Conservation (phyloP, 306 rosid genomes). For the Dalbergia cultrata region DNA sequence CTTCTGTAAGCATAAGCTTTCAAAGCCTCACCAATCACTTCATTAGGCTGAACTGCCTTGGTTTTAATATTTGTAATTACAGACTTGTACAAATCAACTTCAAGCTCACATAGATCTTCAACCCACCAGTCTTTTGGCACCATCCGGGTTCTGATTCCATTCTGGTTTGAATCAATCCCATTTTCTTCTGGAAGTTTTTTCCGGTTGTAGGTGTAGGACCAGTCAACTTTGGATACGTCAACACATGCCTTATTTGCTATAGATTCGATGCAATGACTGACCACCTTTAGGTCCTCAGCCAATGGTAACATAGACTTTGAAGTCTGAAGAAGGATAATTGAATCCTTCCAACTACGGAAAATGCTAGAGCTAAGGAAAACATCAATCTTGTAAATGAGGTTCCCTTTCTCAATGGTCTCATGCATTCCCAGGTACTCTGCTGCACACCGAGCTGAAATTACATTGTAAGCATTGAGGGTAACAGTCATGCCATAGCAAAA, state of each 20-base stretch:
- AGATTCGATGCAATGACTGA: slow-evolving; percentile 75
- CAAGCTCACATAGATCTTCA: slow-evolving; percentile 95
- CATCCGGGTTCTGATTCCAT: slow-evolving; percentile 65
- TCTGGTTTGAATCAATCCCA: slow-evolving; percentile 65
- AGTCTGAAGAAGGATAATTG: slow-evolving; percentile 92
- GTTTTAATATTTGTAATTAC: slow-evolving; percentile 68
- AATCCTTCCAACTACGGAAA: slow-evolving; percentile 98
- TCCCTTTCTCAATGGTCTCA: slow-evolving; percentile 87
- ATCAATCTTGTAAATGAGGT: slow-evolving; percentile 93
- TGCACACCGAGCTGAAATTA: slow-evolving; percentile 79
- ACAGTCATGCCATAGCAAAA: slow-evolving; percentile 97
- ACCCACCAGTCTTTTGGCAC: slow-evolving; percentile 99
- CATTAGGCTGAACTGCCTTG: slow-evolving; percentile 62
- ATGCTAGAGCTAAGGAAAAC: slow-evolving; percentile 92
- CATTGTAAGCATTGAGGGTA: slow-evolving; percentile 92
- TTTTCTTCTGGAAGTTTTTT: slow-evolving; percentile 89
- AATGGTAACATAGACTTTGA: slow-evolving; percentile 70
- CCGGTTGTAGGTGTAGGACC: slow-evolving; percentile 92
- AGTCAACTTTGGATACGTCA: slow-evolving; percentile 85
- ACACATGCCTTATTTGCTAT: slow-evolving; percentile 81
- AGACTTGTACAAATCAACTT: slow-evolving; percentile 75
- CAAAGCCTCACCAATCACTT: slow-evolving; percentile 93
- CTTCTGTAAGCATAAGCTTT: slow-evolving; percentile 86
- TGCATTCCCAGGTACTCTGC: slow-evolving; percentile 96
- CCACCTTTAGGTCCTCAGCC: slow-evolving; percentile 80